Evolutionary conservation across 2,329 filamentous ascomycete species (phyloP).

Genomic region (Clonostachys chloroleuca): DNA sequence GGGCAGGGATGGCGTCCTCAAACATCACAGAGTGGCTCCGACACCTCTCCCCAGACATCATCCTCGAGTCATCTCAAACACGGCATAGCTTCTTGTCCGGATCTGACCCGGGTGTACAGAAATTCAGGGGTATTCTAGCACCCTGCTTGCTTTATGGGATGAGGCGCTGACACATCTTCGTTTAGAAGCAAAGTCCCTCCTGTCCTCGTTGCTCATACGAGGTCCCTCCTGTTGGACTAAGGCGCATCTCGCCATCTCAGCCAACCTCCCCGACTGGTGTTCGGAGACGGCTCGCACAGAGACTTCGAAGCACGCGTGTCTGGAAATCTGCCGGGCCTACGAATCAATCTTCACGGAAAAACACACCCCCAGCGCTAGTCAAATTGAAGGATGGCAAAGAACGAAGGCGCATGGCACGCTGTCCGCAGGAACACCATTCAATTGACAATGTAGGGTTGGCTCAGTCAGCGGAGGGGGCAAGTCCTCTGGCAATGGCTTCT

Average conservation of each 20-base stretch:
- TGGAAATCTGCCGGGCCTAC: slow-evolving; percentile 14
- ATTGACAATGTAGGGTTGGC: slow-evolving; percentile 4
- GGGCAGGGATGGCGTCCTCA: neutral
- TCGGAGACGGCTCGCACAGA: slow-evolving; percentile 12
- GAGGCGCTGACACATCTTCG: too few relatives aligned
- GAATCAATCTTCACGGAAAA: neutral
- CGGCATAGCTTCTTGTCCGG: neutral
- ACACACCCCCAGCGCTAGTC: neutral
- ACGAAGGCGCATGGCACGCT: slow-evolving; percentile 19
- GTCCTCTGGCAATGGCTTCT: slow-evolving; percentile 16
- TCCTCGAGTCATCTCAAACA: neutral
- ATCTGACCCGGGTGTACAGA: neutral
- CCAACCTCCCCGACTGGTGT: slow-evolving; percentile 13
- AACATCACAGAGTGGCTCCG: neutral
- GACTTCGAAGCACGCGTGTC: slow-evolving; percentile 14
- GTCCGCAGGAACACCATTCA: slow-evolving; percentile 13
- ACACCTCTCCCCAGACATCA: neutral
- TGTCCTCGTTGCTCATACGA: too few relatives aligned
- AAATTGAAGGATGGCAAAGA: slow-evolving; percentile 13
- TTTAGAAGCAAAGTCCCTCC: too few relatives aligned
- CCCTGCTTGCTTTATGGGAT: too few relatives aligned
- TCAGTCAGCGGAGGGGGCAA: slow-evolving; percentile 11
- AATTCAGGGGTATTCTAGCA: neutral
- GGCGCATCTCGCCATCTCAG: slow-evolving; percentile 9
- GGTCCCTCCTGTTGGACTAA: too few relatives aligned